Conservation (phyloP, 2,329 filamentous ascomycete genomes). For the Karstenula rhodostoma region DNA sequence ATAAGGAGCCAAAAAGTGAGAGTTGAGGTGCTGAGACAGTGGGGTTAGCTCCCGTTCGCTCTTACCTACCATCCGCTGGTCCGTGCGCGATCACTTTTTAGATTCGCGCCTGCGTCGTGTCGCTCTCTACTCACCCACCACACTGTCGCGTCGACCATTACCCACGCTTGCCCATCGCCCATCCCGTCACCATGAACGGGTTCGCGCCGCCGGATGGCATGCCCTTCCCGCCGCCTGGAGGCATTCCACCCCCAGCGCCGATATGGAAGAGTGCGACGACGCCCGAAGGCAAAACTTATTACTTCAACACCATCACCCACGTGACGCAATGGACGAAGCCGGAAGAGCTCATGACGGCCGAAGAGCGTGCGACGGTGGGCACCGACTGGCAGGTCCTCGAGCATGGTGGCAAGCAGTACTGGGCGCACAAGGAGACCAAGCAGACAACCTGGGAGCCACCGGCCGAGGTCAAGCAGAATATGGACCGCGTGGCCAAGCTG, state of each 20-base stretch:
- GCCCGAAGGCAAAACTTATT: constrained; percentile 85
- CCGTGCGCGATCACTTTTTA: constrained; percentile 13
- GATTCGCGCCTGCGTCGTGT: not conserved
- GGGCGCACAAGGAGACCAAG: constrained; percentile 89
- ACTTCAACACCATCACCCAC: constrained; percentile 87
- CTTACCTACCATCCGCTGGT: not conserved
- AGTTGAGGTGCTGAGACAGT: not conserved
- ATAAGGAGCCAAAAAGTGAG: not conserved
- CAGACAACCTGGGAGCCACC: constrained; percentile 96
- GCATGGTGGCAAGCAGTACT: constrained; percentile 89
- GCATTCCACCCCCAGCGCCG: constrained; percentile 36
- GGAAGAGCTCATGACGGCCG: constrained; percentile 77
- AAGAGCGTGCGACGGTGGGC: constrained; percentile 78
- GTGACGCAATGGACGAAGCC: constrained; percentile 95
- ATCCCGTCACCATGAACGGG: constrained; percentile 64
- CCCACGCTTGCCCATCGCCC: not conserved
- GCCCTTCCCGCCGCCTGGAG: constrained; percentile 43
- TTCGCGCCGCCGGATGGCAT: constrained; percentile 58
- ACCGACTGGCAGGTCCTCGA: constrained; percentile 95
- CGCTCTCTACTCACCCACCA: not conserved
- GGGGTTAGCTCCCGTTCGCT: constrained; percentile 3
- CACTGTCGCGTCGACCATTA: constrained; percentile 9
- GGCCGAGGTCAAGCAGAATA: constrained; percentile 72
- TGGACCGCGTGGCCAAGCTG: constrained; percentile 69
- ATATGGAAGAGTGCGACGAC: constrained; percentile 83